Conservation (phyloP, 1,139 yeast species). For the Scheffersomyces illinoinensis region DNA sequence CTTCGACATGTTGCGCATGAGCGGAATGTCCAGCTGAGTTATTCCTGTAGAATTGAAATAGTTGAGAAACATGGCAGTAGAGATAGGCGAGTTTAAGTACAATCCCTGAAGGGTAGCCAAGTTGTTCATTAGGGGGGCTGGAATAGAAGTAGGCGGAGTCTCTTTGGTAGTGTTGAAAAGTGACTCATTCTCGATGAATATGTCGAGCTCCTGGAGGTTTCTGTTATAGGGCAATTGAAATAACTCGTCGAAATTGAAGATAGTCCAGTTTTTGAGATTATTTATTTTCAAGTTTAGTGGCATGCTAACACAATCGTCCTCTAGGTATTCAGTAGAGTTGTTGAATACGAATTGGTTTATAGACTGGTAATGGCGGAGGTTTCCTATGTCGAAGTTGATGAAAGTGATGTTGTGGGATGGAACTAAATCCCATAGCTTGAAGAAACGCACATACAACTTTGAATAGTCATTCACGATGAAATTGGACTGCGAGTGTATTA, state of each 20-base stretch:
- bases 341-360: constrained; percentile 16
- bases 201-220: constrained; percentile 19
- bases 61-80: constrained; percentile 17
- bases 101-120: constrained; percentile 12
- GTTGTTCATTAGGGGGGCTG: constrained; percentile 8
- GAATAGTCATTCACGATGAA: constrained; percentile 17
- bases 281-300: constrained; percentile 13
- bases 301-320: constrained; percentile 14
- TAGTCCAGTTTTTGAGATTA: constrained; percentile 24
- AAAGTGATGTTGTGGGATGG: constrained; percentile 16
- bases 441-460: constrained; percentile 16
- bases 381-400: constrained; percentile 22
- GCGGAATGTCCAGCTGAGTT: constrained; percentile 2
- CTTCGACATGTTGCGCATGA: constrained; percentile 13
- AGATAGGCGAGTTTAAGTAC: constrained; percentile 20
- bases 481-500: constrained; percentile 22
- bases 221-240: constrained; percentile 19
- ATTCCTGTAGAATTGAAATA: constrained; percentile 5
- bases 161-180: constrained; percentile 2
- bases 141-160: background rate
- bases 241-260: constrained; percentile 21
- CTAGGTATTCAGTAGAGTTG: constrained; percentile 15
- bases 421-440: constrained; percentile 16
- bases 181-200: constrained; percentile 16
- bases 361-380: constrained; percentile 20